Evolutionary conservation across 306 rosid species (phyloP).

Genomic region (Cicer cuneatum): DNA sequence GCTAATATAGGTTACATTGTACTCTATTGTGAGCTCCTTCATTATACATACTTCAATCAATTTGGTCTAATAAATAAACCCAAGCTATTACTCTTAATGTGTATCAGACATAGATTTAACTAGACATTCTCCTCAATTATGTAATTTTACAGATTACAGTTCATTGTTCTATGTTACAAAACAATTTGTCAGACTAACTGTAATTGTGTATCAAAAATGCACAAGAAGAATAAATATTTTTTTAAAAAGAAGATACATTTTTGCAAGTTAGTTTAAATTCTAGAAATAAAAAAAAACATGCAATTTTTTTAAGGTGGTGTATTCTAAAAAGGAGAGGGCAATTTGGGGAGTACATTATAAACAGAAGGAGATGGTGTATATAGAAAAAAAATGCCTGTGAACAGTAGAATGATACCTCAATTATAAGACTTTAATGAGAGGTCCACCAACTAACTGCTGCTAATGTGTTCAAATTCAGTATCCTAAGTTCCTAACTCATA

Average conservation of each 20-base stretch:
- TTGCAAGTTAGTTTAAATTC: background rate
- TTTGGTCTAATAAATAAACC: constrained; percentile 11
- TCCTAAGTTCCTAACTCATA: too few relatives aligned
- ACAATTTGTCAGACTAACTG: constrained; percentile 30
- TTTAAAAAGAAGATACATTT: too few relatives aligned
- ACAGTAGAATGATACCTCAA: too few relatives aligned
- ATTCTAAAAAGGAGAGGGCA: too few relatives aligned
- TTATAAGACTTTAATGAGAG: background rate
- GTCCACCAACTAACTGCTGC: background rate
- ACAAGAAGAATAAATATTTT: constrained; percentile 5
- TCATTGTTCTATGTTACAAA: constrained; percentile 6
- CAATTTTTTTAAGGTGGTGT: background rate
- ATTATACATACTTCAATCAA: constrained; percentile 22
- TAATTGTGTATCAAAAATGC: background rate
- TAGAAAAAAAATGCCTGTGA: background rate
- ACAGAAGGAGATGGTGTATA: background rate
- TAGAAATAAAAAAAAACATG: background rate
- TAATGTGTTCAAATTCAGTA: background rate
- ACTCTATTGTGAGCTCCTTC: constrained; percentile 26
- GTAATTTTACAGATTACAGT: constrained; percentile 40
- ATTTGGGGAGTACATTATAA: too few relatives aligned
- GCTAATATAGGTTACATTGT: background rate
- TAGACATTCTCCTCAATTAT: constrained; percentile 18
- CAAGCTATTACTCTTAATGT: constrained; percentile 29
- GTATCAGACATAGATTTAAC: constrained; percentile 15